Percentiles rank a stretch among this genome's conserved stretches.
phyloP scores from a whole-genome alignment of 129 eudicot genomes.

The Flaveria bidentis region DNA sequence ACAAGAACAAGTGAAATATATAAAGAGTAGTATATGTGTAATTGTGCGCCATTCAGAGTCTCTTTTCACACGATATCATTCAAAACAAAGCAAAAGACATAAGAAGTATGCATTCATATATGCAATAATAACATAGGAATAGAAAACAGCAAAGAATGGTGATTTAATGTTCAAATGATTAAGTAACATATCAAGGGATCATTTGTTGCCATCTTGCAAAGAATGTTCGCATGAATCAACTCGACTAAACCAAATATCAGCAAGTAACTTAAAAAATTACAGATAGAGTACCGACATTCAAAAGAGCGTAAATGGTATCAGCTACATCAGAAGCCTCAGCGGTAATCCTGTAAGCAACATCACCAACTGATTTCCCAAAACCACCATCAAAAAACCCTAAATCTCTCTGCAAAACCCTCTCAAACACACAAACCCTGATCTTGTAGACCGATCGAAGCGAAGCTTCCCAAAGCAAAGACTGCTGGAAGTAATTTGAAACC shows the following conservation, averaged over 20 bases:
- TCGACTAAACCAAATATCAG: not conserved
- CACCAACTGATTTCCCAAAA: constrained; percentile 62
- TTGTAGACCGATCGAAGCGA: constrained; percentile 56
- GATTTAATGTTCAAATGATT: too few relatives aligned
- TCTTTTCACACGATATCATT: not conserved
- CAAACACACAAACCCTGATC: constrained; percentile 68
- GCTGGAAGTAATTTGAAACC: constrained; percentile 64
- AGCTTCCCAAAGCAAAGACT: constrained; percentile 85
- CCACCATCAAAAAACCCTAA: constrained; percentile 81
- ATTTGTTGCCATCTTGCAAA: not conserved
- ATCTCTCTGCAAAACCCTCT: constrained; percentile 78
- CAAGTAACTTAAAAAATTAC: not conserved
- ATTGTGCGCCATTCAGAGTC: not conserved
- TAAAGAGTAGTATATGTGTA: not conserved
- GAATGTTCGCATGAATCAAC: not conserved
- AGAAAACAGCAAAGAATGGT: not conserved
- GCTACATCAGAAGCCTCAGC: constrained; percentile 89
- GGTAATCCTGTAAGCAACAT: constrained; percentile 78
- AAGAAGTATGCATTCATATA: not conserved
- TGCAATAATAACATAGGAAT: too few relatives aligned
- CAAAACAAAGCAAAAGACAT: not conserved
- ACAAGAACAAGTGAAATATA: constrained; percentile 18
- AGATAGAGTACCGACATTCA: constrained; percentile 53
- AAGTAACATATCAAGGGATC: not conserved
- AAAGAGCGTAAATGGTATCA: constrained; percentile 63